Base-by-base conservation (phyloP, 1,284 basidiomycete genomes). In the Cutaneotrichosporon cutaneum region DNA sequence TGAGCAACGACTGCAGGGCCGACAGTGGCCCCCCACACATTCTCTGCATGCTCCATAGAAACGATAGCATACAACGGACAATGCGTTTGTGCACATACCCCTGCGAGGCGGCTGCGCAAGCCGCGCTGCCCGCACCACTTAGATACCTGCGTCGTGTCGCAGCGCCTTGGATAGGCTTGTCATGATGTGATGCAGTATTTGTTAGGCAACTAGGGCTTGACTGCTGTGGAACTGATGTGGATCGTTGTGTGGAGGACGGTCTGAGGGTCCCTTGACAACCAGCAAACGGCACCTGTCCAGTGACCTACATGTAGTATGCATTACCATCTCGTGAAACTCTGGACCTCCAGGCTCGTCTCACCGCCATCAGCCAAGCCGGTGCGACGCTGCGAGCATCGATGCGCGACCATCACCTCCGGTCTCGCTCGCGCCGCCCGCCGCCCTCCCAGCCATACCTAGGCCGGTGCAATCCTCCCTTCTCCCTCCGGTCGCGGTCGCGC, bases 31-130 rank as follows among this genome's bases (percentile, higher is more conserved):
- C 32, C 9, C 27, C 48, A 51, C 26, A 32, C 48, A 51, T 51
- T 56, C 27, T 48, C 42, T 45, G 39, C 54, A 55, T 55, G 53
- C 53, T 54, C 36, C 26, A 55, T 55, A 55, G 54, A 55, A 45
- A 55, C 54, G 52, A 55, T 55, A 55, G 54, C 54, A 44, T 55
- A 35, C 52, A 35, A 55, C 36, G 54, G 54, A 55, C 54, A 55
- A 45, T 54, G 52, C 52, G 52, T 55, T 55, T 55, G 54, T 55
- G 54, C 26, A 44, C 22, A 55, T 55, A 55, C 54, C 54, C n/a
- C 42, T 18, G 13, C 27, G 18, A 24, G 10, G 21, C 53, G 14
- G 33, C 54, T 22, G 54, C 26, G 54, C 54, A 24, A 44, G 54
- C 39, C 54, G 42, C 42, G 21, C 21, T 39, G 33, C 22, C 22